Evolutionary conservation across 2,329 filamentous ascomycete genomes (phyloP), one percentile per base, ranked within the genome.

Genomic region (Colletotrichum musicola): DNA sequence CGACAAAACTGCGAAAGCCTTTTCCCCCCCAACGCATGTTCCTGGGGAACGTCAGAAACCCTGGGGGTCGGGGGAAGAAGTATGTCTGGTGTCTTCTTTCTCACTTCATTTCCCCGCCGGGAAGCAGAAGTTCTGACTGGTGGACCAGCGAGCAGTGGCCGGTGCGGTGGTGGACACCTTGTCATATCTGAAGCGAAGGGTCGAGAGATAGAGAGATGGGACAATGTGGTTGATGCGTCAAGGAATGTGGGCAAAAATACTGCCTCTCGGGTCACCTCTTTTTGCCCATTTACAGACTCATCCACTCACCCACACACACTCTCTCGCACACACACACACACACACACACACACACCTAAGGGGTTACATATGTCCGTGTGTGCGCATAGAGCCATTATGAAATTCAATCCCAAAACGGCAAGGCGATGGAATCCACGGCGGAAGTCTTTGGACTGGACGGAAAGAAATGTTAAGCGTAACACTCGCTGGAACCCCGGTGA

Each of bases 401-500:
- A 18, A 35, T 27, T 16, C 35, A 42, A 9, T 51, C 64, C 54
- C 53, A 54, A 49, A 58, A 20, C 9, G 20, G 64, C 16, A 58
- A 42, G 35, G 40, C 53, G 18, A 47, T 53, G 47, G 60, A 63
- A 64, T 35, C 30, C 12, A 46, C 46, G 2, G 35, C 27, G 60
- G 58, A 49, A 16, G 25, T 20, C 13, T n/a, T 46, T 7, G 7
- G 16, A 35, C 30, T 38, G 25, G 40, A 16, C 40, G 40, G 14
- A 42, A 2, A 25, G 54, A 54, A 59, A 30, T 16, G n/a, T 18
- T 10, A 25, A 42, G 50, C 18, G 40, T 40, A 42, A 27, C 46
- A 60, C 22, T 20, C 13, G 14, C 10, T 12, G 13, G 16, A 4
- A 55, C n/a, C 1, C n/a, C 3, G 30, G 14, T 13, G 10, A 14